A percentile compares a stretch with the other conserved stretches of the same genome.
These are phyloP conservation scores for Solanum bulbocastanum DNA, from an alignment of 257 asterid species.

Conservation along the genomic window DNA sequence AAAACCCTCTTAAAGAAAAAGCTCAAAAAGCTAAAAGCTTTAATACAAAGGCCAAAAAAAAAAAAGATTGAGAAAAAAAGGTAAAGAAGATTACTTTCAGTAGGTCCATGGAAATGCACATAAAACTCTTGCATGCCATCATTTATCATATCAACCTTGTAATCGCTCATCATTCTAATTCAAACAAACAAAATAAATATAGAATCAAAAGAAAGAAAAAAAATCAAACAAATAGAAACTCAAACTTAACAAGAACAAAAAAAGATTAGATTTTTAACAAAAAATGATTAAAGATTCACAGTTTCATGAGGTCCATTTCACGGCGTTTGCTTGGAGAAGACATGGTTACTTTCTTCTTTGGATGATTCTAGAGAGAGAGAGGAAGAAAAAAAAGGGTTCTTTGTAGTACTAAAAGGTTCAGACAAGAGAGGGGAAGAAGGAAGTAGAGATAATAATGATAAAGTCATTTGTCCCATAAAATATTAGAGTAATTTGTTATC, in stretches of 20 bases:
- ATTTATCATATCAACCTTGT: slow-evolving; percentile 89
- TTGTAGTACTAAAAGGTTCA: slow-evolving; percentile 1
- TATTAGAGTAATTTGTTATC: not conserved
- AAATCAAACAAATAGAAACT: not conserved
- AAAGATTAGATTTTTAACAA: not conserved
- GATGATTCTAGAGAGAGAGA: not conserved
- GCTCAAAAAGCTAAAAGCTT: not conserved
- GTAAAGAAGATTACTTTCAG: slow-evolving; percentile 48
- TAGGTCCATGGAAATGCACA: slow-evolving; percentile 92
- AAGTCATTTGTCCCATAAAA: not conserved
- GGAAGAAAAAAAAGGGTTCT: not conserved
- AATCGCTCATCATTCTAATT: slow-evolving; percentile 95
- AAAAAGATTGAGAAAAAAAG: slow-evolving; percentile 9
- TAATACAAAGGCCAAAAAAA: slow-evolving; percentile 1
- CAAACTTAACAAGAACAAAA: slow-evolving; percentile 1
- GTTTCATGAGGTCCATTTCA: slow-evolving; percentile 96
- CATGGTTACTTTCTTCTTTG: slow-evolving; percentile 29
- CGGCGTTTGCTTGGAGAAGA: slow-evolving; percentile 99
- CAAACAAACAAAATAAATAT: not conserved
- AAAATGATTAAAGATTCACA: slow-evolving; percentile 36
- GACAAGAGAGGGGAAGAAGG: not conserved
- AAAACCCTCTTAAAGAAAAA: slow-evolving; percentile 15
- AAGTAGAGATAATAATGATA: not conserved
- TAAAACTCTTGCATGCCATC: slow-evolving; percentile 86
- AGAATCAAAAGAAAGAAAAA: not conserved